Evolutionary conservation across 305 asterid species (phyloP).

Genomic region (Lippia alba): DNA sequence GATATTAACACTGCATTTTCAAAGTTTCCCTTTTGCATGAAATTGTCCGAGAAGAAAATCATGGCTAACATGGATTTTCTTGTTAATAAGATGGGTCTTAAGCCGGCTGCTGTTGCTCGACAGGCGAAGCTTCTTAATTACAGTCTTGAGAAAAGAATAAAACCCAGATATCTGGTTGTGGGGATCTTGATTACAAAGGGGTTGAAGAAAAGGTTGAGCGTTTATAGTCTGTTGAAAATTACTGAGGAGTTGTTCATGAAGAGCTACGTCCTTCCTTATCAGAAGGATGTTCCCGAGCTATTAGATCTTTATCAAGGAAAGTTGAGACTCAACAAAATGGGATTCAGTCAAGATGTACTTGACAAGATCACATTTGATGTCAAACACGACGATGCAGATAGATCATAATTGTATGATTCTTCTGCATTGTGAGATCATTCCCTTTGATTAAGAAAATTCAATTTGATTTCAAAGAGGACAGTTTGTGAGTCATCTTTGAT

Average conservation of each 20-base stretch:
- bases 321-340: neutral
- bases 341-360: too few species aligned
- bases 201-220: neutral
- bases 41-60: constrained; percentile 30
- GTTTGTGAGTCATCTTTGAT: too few species aligned
- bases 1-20: constrained; percentile 19
- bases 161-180: neutral
- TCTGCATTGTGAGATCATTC: too few species aligned
- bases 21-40: constrained; percentile 23
- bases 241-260: neutral
- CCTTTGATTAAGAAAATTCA: too few species aligned
- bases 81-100: constrained; percentile 11
- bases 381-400: too few species aligned
- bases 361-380: too few species aligned
- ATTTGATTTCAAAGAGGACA: too few species aligned
- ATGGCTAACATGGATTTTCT: constrained; percentile 32
- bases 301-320: neutral
- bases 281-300: neutral
- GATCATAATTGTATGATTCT: too few species aligned
- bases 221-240: neutral
- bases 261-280: neutral
- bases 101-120: neutral
- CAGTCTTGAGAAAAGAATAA: neutral
- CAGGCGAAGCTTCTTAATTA: neutral
- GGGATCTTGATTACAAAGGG: neutral